Percentiles rank a stretch among this genome's conserved stretches.
phyloP scores from a whole-genome alignment of 2,329 filamentous ascomycete species.

The Intubia oerlemansii region DNA sequence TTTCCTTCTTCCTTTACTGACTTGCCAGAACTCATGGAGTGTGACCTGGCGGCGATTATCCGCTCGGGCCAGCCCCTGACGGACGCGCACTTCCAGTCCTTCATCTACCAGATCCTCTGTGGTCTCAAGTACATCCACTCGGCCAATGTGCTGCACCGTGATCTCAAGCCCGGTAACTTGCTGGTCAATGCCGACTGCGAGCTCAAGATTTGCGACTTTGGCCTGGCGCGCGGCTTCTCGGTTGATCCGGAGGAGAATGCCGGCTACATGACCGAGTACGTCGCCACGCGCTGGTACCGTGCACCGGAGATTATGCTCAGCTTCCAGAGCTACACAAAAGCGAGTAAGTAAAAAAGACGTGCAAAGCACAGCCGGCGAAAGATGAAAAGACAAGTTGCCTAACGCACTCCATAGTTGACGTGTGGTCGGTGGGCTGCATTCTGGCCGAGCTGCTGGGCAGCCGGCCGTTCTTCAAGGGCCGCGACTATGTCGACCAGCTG shows the following conservation, averaged over 20 bases:
- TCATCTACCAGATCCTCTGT: conserved; percentile 99
- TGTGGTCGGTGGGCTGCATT: conserved; percentile 98
- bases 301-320: conserved; percentile 98
- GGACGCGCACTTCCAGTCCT: conserved; percentile 97
- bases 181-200: conserved; percentile 98
- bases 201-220: conserved; percentile 98
- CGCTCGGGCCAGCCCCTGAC: conserved; percentile 91
- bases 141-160: conserved; percentile 89
- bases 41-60: conserved; percentile 93
- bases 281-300: conserved; percentile 86
- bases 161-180: conserved; percentile 91
- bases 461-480: conserved; percentile 96
- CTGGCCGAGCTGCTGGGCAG: conserved; percentile 88
- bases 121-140: conserved; percentile 99
- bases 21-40: conserved; percentile 87
- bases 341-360: conserved; percentile 55
- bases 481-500: conserved; percentile 96
- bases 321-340: conserved; percentile 99
- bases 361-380: background rate
- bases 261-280: conserved; percentile 99
- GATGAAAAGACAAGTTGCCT: background rate
- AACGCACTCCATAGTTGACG: conserved; percentile 46
- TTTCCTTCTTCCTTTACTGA: too few species aligned
- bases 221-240: conserved; percentile 87
- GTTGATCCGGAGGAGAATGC: conserved; percentile 96